Percentiles rank a stretch among this genome's conserved stretches.
Evolutionary conservation across 805 yeast species (phyloP).

Genomic region (Schizosaccharomyces osmophilus): DNA sequence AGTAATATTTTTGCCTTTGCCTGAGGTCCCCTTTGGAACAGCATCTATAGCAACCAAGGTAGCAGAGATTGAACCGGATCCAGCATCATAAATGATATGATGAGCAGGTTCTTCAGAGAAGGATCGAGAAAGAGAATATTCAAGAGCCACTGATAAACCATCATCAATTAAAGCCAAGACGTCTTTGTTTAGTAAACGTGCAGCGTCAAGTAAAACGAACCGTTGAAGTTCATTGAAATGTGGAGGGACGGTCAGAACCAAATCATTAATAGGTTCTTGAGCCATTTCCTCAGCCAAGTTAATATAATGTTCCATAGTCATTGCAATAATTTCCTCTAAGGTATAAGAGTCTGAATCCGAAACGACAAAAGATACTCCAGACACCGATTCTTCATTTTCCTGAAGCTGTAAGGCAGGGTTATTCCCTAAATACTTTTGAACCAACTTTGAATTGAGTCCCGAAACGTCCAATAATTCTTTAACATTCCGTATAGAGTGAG

Average conservation of each 20-base stretch:
- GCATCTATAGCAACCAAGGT: slow-evolving; percentile 48
- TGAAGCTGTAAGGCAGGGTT: slow-evolving; percentile 35
- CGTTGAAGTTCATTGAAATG: slow-evolving; percentile 41
- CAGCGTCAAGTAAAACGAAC: slow-evolving; percentile 45
- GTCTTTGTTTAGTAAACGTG: slow-evolving; percentile 39
- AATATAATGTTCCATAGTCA: slow-evolving; percentile 47
- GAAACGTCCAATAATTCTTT: slow-evolving; percentile 46
- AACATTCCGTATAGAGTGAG: slow-evolving; percentile 35
- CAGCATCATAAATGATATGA: slow-evolving; percentile 67
- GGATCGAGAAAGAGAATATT: slow-evolving; percentile 39
- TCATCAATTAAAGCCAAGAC: slow-evolving; percentile 58
- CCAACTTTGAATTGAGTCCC: slow-evolving; percentile 21
- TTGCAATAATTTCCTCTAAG: slow-evolving; percentile 63
- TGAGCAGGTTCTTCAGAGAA: slow-evolving; percentile 25
- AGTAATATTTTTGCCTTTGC: slow-evolving; percentile 8
- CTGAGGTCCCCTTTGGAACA: slow-evolving; percentile 12
- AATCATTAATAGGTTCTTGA: slow-evolving; percentile 34
- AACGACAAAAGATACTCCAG: slow-evolving; percentile 29
- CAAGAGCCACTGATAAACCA: slow-evolving; percentile 75
- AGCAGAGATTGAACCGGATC: slow-evolving; percentile 76
- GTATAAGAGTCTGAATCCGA: slow-evolving; percentile 26
- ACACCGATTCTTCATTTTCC: slow-evolving; percentile 20
- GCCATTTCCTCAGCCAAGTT: slow-evolving; percentile 39
- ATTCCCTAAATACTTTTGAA: slow-evolving; percentile 22
- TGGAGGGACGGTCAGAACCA: slow-evolving; percentile 59